These are phyloP conservation scores for Crucibulum parvulum DNA, from an alignment of 1,284 basidiomycete species.

Conservation along the genomic window DNA sequence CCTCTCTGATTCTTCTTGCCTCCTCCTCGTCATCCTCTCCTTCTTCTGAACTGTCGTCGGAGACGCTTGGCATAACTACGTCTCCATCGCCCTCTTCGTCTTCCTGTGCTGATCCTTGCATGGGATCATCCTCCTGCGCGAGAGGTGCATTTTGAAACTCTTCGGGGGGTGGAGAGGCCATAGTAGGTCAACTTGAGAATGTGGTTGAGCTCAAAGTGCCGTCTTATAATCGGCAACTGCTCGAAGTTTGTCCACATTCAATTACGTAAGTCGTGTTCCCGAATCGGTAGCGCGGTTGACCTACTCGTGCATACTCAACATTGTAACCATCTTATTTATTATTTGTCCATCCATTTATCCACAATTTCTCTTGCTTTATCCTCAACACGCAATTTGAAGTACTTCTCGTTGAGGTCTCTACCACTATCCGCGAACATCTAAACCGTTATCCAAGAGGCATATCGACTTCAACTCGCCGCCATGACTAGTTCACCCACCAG, in stretches of 20 bases:
- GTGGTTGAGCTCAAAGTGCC: constrained; percentile 16
- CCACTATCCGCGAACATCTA: too few relatives aligned
- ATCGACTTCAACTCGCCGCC: too few relatives aligned
- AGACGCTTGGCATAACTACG: constrained; percentile 55
- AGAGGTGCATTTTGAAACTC: constrained; percentile 33
- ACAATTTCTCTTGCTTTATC: too few relatives aligned
- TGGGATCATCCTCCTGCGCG: constrained; percentile 59
- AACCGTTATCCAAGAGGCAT: too few relatives aligned
- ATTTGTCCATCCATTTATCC: too few relatives aligned
- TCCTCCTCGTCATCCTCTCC: constrained; percentile 87
- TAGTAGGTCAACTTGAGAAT: constrained; percentile 36
- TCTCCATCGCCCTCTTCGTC: constrained; percentile 59
- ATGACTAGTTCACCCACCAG: too few relatives aligned
- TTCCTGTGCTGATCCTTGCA: constrained; percentile 54
- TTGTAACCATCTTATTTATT: too few relatives aligned
- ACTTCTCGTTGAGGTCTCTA: too few relatives aligned
- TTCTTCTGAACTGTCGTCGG: constrained; percentile 89
- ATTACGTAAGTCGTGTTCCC: too few relatives aligned
- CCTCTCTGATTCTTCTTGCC: constrained; percentile 73
- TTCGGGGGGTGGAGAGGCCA: constrained; percentile 58
- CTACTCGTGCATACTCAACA: too few relatives aligned
- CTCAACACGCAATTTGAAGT: too few relatives aligned
- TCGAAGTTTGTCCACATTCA: constrained; percentile 11
- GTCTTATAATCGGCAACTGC: constrained; percentile 4
- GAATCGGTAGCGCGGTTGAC: too few relatives aligned